Conservation (phyloP, 2,329 filamentous ascomycete genomes). For the Bipolaris cookei region DNA sequence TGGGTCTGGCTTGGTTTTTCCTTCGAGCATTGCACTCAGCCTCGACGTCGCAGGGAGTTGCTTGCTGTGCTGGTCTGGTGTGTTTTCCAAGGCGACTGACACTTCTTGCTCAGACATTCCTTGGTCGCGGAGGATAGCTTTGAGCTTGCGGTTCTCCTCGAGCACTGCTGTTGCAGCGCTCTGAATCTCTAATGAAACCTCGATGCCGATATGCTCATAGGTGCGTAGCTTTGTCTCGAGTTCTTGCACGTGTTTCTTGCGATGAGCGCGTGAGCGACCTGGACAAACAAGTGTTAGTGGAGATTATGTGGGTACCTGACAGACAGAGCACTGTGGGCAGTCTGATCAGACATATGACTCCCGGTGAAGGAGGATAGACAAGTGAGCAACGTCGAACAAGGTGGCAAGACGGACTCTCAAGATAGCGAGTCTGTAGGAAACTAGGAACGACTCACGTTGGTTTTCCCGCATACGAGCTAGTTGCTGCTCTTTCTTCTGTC, state of each 20-base stretch:
- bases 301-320: background rate
- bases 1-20: constrained; percentile 33
- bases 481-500: constrained; percentile 47
- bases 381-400: background rate
- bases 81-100: constrained; percentile 33
- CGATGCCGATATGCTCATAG: constrained; percentile 69
- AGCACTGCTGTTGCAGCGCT: constrained; percentile 70
- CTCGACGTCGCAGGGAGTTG: constrained; percentile 36
- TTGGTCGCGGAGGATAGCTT: constrained; percentile 63
- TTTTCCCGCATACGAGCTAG: constrained; percentile 74
- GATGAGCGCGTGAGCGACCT: constrained; percentile 72
- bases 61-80: constrained; percentile 35
- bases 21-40: constrained; percentile 42
- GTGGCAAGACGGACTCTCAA: background rate
- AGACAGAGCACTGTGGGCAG: background rate
- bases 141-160: constrained; percentile 71
- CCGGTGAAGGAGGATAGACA: background rate
- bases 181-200: constrained; percentile 75
- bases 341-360: background rate
- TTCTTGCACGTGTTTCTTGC: constrained; percentile 75
- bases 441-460: constrained; percentile 55
- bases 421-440: background rate
- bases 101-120: constrained; percentile 66
- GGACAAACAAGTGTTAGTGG: constrained; percentile 14
- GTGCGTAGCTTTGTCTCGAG: constrained; percentile 68